phyloP scores from a whole-genome alignment of 2,329 filamentous ascomycete species.

The Mariannaea sp. region DNA sequence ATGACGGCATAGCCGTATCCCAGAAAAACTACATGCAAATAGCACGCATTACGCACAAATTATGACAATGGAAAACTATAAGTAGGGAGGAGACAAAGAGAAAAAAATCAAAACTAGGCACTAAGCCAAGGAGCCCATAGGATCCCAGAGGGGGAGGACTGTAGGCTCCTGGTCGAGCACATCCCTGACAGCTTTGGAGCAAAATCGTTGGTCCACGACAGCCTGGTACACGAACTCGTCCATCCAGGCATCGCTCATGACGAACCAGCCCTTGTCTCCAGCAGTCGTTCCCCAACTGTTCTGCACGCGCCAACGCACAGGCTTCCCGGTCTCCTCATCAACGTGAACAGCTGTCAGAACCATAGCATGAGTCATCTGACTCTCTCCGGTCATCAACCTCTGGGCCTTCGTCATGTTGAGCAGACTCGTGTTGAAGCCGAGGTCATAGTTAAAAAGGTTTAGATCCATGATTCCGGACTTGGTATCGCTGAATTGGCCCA shows the following conservation, averaged over 20 bases:
- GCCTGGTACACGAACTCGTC: slow-evolving; percentile 85
- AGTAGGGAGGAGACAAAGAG: not conserved
- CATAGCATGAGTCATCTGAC: slow-evolving; percentile 91
- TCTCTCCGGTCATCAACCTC: slow-evolving; percentile 74
- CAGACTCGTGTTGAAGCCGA: slow-evolving; percentile 80
- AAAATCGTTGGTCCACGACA: slow-evolving; percentile 75
- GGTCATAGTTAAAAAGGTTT: slow-evolving; percentile 74
- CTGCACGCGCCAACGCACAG: slow-evolving; percentile 82
- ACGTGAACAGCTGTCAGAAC: slow-evolving; percentile 86
- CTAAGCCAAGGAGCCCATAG: slow-evolving; percentile 74
- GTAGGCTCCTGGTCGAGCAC: slow-evolving; percentile 72
- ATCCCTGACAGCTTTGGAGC: slow-evolving; percentile 68
- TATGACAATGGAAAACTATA: no score
- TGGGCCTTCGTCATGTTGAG: slow-evolving; percentile 78
- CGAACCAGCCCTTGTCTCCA: slow-evolving; percentile 83
- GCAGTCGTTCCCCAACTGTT: slow-evolving; percentile 77
- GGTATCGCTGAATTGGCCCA: slow-evolving; percentile 78
- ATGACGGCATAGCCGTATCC: slow-evolving; percentile 5
- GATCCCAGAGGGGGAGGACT: slow-evolving; percentile 78
- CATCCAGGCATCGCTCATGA: slow-evolving; percentile 85
- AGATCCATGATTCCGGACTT: slow-evolving; percentile 79
- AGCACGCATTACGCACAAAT: not conserved
- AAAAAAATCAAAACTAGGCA: not conserved
- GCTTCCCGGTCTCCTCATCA: slow-evolving; percentile 62
- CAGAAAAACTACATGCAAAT: not conserved